Base-by-base conservation (phyloP, 805 yeast genomes). In the Danielia reshetovae region DNA sequence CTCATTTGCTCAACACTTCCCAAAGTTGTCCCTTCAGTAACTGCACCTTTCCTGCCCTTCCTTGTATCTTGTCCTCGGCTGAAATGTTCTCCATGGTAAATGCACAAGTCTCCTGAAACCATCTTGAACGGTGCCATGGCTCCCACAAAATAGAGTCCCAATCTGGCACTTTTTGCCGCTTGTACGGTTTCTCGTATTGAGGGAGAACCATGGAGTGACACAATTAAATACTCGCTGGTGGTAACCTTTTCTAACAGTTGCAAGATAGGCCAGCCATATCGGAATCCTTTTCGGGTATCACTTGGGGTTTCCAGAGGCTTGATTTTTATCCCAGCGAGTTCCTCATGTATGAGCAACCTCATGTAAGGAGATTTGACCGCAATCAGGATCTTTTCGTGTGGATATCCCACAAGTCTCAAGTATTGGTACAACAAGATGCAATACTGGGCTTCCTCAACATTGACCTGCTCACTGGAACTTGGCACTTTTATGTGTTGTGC, bases 371-470 rank as follows among this genome's bases (percentile, higher is more conserved):
- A 64, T 4, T 61, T 52, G 1, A 75, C 63, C 17, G 68, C 42
- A 7, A 80, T 63, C 13, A 62, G 55, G 13, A 79, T 62, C 14
- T 48, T 48, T 0, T 49, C 40, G 1, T 46, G 25, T 0, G 72
- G 60, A 38, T 74, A 75, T 0, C 74, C 76, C 14, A 65, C 34
- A 3, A 64, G 39, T 4, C 71, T 45, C 68, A 78, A 54, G 37
- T 72, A 75, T 51, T 64, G 66, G 44, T 57, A 75, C 5, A 75
- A 39, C 0, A 58, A 52, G 11, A 72, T 72, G 12, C 68, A 58
- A 36, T 55, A 69, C 40, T 72, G 75, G 0, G 79, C 80, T 42
- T 76, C 52, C 32, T 46, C 53, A 11, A 52, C 32, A 11, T 42
- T 43, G 17, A 32, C 36, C 2, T 18, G 29, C 1, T 15, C 24